Conservation (phyloP, 805 yeast genomes). For the Cyberlindnera misumaiensis region DNA sequence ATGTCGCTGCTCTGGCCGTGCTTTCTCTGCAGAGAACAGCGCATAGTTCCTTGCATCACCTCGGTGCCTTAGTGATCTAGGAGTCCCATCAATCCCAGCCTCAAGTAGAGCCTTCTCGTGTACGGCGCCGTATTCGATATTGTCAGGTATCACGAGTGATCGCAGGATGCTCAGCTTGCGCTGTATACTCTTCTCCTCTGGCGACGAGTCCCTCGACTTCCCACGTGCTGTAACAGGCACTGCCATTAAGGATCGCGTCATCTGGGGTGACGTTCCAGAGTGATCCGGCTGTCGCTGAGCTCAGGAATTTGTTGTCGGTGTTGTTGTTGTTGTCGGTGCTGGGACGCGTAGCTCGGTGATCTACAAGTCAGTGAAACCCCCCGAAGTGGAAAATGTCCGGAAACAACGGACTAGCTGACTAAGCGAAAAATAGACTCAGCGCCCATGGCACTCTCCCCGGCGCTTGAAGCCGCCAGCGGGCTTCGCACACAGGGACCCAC, state of each 20-base stretch:
- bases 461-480: too few relatives aligned
- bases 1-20: background rate
- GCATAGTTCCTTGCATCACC: background rate
- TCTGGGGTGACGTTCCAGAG: too few relatives aligned
- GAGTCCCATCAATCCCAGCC: constrained; percentile 8
- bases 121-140: constrained; percentile 29
- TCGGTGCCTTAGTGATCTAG: constrained; percentile 10
- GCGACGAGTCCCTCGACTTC: constrained; percentile 5
- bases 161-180: constrained; percentile 21
- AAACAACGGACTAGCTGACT: too few relatives aligned
- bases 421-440: too few relatives aligned
- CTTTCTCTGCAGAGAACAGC: background rate
- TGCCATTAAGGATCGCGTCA: background rate
- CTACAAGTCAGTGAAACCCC: too few relatives aligned
- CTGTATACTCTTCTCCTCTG: constrained; percentile 13
- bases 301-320: too few relatives aligned
- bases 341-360: too few relatives aligned
- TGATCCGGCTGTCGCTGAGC: too few relatives aligned
- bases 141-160: constrained; percentile 31
- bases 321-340: too few relatives aligned
- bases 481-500: too few relatives aligned
- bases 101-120: constrained; percentile 27
- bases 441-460: too few relatives aligned
- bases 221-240: background rate
- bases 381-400: too few relatives aligned